phyloP scores from a whole-genome alignment of 2,329 filamentous ascomycete species.

The Lasiodiplodia citricola region DNA sequence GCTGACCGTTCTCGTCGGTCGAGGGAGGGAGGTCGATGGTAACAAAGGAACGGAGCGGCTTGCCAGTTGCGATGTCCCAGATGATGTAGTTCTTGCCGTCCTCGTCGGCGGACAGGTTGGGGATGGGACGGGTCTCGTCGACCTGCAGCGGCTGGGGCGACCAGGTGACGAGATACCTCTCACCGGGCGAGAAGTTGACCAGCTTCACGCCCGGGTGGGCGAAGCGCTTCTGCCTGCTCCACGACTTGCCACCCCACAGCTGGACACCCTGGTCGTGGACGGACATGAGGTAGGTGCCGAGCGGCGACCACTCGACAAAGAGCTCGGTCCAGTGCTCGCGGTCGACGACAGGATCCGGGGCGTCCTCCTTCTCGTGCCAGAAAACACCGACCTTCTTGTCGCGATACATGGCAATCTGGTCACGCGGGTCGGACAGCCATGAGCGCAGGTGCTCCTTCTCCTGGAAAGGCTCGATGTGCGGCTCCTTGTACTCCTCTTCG shows the following conservation, averaged over 20 bases:
- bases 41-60: constrained; percentile 90
- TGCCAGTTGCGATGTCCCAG: constrained; percentile 91
- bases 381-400: constrained; percentile 91
- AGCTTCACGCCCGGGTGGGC: constrained; percentile 95
- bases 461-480: constrained; percentile 80
- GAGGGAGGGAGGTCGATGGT: constrained; percentile 78
- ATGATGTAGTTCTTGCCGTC: constrained; percentile 99
- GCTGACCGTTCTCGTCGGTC: constrained; percentile 65
- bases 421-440: constrained; percentile 88
- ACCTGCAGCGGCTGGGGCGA: constrained; percentile 92
- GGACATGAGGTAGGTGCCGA: constrained; percentile 91
- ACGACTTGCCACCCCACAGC: constrained; percentile 90
- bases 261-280: constrained; percentile 96
- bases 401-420: constrained; percentile 95
- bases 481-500: constrained; percentile 86
- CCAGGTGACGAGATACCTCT: constrained; percentile 96
- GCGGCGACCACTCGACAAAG: constrained; percentile 97
- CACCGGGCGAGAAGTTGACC: constrained; percentile 90
- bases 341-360: constrained; percentile 86
- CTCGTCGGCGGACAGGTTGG: constrained; percentile 77
- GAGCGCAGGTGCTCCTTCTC: constrained; percentile 95
- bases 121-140: constrained; percentile 83
- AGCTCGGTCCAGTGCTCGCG: constrained; percentile 97
- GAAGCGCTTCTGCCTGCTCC: constrained; percentile 90
- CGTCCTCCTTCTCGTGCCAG: constrained; percentile 97